phyloP scores from a whole-genome alignment of 2,329 filamentous ascomycete genomes.

The Fusarium torreyae region DNA sequence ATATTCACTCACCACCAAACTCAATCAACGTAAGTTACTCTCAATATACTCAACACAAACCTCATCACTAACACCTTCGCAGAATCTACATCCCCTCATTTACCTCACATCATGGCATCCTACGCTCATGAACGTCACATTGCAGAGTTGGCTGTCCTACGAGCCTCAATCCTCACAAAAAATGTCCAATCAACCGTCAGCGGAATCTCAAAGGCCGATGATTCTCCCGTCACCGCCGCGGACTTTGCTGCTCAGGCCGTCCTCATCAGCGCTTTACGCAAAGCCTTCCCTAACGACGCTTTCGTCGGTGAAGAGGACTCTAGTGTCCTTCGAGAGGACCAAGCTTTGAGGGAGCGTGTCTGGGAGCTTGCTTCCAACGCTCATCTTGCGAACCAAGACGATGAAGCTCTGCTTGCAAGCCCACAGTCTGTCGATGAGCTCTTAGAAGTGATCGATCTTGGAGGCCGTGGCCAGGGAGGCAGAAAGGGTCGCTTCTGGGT shows the following conservation, averaged over 20 bases:
- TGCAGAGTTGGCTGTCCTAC: conserved; percentile 65
- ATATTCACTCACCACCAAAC: neutral
- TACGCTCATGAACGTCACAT: conserved; percentile 53
- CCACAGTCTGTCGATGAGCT: conserved; percentile 68
- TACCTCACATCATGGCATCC: conserved; percentile 35
- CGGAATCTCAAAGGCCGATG: conserved; percentile 70
- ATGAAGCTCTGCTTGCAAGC: conserved; percentile 51
- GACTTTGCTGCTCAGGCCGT: conserved; percentile 76
- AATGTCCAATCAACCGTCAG: conserved; percentile 59
- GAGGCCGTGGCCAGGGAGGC: conserved; percentile 60
- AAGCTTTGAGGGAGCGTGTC: conserved; percentile 65
- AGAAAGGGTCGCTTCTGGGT: conserved; percentile 67
- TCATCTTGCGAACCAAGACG: conserved; percentile 24
- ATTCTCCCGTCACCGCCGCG: conserved; percentile 73
- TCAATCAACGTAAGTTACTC: neutral
- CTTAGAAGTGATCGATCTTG: conserved; percentile 73
- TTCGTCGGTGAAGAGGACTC: conserved; percentile 75
- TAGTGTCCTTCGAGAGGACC: conserved; percentile 65
- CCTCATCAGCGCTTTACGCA: conserved; percentile 70
- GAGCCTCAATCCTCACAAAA: conserved; percentile 72
- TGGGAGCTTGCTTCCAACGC: conserved; percentile 65
- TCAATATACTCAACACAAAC: neutral
- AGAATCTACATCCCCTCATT: neutral
- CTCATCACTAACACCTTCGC: conserved; percentile 1
- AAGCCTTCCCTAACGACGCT: conserved; percentile 67